Evolutionary conservation across 768 basidiomycete species (phyloP), one percentile per base, ranked within the genome.

Genomic region (Tremella mesenterica): DNA sequence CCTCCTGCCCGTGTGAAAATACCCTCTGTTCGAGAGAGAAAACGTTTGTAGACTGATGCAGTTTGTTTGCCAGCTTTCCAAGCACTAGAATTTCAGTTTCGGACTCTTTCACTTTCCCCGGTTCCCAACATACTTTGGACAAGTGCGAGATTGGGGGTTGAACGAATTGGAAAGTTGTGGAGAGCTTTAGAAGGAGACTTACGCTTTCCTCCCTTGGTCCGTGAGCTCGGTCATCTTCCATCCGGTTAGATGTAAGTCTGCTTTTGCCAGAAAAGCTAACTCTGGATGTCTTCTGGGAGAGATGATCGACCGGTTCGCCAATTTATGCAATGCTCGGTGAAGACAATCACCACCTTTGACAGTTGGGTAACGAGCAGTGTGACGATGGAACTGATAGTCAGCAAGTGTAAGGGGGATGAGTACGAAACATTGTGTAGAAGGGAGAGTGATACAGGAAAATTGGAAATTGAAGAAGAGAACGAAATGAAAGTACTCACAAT

Each of bases 301-400:
- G 10, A 33, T 30, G 26, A 64, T 46, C 8, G 43, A 26, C 33
- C 69, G 54, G 10, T 58, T 50, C 13, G 44, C 52, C 14, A 70
- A 29, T 47, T 70, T 70, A 12, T 46, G 28, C 25, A 70, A 54
- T 4, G 64, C 53, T 12, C 36, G 14, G 21, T 51, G 50, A 28
- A 68, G 52, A 20, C 50, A 50, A 25, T 58, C 14, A 6, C 56
- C 58, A 16, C 56, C 53, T 3, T 34, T 44, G 9, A 50, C 34
- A 3, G 69, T 70, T 2, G 69, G 69, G 33, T 55, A 70, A 29
- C 69, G 41, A 33, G 69, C 64, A 9, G 64, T 55, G 50, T 70
- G 69, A 14, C 69, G 47, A 25, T 70, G 69, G 4, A 70, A 60
- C 69, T 70, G 57, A n/a, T 27, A 14, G 33, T 36, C 10, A 36